Conservation (phyloP, 2,329 filamentous ascomycete genomes). For the Phaeosphaeriaceae sp. region DNA sequence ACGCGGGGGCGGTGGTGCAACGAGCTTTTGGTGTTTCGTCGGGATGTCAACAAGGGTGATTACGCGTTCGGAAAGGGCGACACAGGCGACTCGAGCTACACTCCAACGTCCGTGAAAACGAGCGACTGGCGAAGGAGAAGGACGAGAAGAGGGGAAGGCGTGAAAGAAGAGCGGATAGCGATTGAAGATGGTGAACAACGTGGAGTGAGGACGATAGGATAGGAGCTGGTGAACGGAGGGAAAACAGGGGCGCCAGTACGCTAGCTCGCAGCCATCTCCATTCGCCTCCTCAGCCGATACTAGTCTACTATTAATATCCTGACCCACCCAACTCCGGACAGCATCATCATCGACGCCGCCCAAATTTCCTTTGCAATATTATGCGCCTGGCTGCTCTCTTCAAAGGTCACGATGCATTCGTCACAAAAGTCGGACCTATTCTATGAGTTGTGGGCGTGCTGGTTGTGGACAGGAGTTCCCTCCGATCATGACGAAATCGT, state of each 20-base stretch:
- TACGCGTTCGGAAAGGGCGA: conserved; percentile 22
- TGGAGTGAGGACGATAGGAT: conserved; percentile 19
- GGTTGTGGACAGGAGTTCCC: background rate
- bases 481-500: conserved; percentile 1
- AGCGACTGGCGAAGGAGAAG: conserved; percentile 44
- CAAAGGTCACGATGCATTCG: background rate
- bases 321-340: background rate
- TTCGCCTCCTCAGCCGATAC: background rate
- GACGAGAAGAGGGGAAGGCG: conserved; percentile 16
- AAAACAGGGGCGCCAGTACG: background rate
- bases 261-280: background rate
- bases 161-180: conserved; percentile 4
- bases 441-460: background rate
- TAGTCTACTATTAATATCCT: conserved; percentile 1
- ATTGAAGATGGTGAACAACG: conserved; percentile 9
- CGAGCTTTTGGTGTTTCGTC: conserved; percentile 26
- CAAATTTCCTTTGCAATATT: conserved; percentile 1
- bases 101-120: conserved; percentile 38
- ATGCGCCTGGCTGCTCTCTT: background rate
- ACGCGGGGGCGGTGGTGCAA: conserved; percentile 29
- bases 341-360: background rate
- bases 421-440: background rate
- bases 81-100: conserved; percentile 15
- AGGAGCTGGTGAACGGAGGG: conserved; percentile 1
- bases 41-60: conserved; percentile 35